Percentiles rank a stretch among this genome's conserved stretches.
These are phyloP conservation scores for Brettanomyces naardenensis DNA, from an alignment of 805 yeast genomes.

Conservation along the genomic window DNA sequence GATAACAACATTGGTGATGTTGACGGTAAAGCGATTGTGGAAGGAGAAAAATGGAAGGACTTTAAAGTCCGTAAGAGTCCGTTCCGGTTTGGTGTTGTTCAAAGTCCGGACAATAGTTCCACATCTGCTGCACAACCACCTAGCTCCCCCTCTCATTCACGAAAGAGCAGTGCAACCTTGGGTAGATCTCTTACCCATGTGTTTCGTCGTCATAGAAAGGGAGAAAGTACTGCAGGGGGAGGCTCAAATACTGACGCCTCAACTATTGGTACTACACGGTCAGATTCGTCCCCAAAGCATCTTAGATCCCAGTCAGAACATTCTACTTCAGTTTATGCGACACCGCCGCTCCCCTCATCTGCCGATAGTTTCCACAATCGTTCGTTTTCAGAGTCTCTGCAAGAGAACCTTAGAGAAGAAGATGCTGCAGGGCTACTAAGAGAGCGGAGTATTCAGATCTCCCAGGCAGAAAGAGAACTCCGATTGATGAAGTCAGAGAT, in stretches of 20 bases:
- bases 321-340: slow-evolving; percentile 27
- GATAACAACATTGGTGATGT: no score
- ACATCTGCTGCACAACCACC: neutral
- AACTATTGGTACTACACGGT: neutral
- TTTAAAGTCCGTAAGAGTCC: slow-evolving; percentile 9
- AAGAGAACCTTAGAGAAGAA: slow-evolving; percentile 18
- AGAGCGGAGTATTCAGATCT: slow-evolving; percentile 13
- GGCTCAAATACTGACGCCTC: neutral
- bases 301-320: slow-evolving; percentile 23
- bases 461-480: slow-evolving; percentile 32
- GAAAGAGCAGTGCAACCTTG: slow-evolving; percentile 10
- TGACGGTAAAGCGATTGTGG: neutral
- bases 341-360: slow-evolving; percentile 36
- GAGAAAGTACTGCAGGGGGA: slow-evolving; percentile 1
- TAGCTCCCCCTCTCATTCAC: slow-evolving; percentile 4
- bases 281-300: slow-evolving; percentile 11
- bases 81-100: slow-evolving; percentile 15
- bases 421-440: neutral
- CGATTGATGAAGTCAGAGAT: slow-evolving; percentile 32
- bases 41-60: slow-evolving; percentile 6
- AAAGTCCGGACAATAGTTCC: neutral
- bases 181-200: slow-evolving; percentile 19
- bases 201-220: slow-evolving; percentile 23
- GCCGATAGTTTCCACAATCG: slow-evolving; percentile 28
- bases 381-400: slow-evolving; percentile 37